These are phyloP conservation scores for Casuarina equisetifolia DNA, from an alignment of 306 rosid genomes.

Conservation along the genomic window DNA sequence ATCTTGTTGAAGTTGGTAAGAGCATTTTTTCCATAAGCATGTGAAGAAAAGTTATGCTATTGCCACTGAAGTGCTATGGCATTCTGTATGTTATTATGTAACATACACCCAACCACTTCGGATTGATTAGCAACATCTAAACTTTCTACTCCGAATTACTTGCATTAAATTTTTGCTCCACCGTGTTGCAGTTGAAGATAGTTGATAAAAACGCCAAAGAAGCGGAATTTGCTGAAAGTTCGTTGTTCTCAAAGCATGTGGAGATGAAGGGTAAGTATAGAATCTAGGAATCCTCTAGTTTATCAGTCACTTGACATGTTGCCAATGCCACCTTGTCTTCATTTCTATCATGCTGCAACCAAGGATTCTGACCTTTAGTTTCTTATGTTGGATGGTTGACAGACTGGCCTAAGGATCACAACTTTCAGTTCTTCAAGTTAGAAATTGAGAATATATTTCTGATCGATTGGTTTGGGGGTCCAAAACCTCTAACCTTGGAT, in stretches of 20 bases:
- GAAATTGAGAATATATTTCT: constrained; percentile 72
- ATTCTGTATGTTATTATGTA: neutral
- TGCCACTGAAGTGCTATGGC: neutral
- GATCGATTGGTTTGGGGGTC: constrained; percentile 85
- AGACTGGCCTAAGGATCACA: constrained; percentile 81
- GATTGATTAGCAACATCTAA: neutral
- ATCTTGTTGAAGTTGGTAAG: neutral
- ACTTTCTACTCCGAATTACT: neutral
- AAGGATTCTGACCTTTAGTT: neutral
- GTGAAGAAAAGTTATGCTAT: neutral
- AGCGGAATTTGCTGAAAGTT: constrained; percentile 56
- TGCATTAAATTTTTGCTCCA: constrained; percentile 15
- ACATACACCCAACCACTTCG: neutral
- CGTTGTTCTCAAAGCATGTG: constrained; percentile 84
- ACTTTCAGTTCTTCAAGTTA: constrained; percentile 68
- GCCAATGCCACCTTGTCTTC: constrained; percentile 3
- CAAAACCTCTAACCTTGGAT: constrained; percentile 74
- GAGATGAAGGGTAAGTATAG: constrained; percentile 75
- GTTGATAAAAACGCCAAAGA: constrained; percentile 58
- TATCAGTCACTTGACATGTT: constrained; percentile 10
- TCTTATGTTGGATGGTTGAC: constrained; percentile 24
- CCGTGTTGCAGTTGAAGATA: constrained; percentile 61
- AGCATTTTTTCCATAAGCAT: neutral
- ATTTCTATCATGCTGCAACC: constrained; percentile 1
- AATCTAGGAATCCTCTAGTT: constrained; percentile 14